Evolutionary conservation across 129 eudicot species (phyloP).

Genomic region (Apium graveolens): DNA sequence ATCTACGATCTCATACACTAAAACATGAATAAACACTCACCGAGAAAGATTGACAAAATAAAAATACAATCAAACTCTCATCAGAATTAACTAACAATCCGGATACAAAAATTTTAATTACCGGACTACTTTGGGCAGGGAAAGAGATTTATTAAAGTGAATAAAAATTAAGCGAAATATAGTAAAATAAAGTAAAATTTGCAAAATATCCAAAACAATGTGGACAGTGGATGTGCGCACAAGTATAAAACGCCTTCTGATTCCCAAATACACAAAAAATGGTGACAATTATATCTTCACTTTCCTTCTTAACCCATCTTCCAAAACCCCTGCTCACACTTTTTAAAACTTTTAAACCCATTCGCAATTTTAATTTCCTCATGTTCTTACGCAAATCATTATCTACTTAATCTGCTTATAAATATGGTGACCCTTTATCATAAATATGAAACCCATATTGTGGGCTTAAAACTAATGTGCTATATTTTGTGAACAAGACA

Average conservation of each 20-base stretch:
- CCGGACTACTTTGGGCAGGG: too few species aligned
- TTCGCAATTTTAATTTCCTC: conserved; percentile 1
- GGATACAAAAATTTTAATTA: too few species aligned
- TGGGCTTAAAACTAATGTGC: background rate
- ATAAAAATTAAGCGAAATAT: too few species aligned
- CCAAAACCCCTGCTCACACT: conserved; percentile 25
- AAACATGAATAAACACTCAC: too few species aligned
- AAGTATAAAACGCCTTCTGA: background rate
- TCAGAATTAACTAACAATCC: too few species aligned
- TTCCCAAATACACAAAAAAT: conserved; percentile 16
- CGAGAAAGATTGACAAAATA: too few species aligned
- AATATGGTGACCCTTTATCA: conserved; percentile 16
- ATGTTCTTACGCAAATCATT: conserved; percentile 16
- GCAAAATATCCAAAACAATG: too few species aligned
- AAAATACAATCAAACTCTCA: too few species aligned
- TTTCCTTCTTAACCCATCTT: conserved; percentile 49
- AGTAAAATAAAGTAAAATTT: too few species aligned
- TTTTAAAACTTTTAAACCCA: conserved; percentile 9
- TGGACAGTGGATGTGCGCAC: too few species aligned
- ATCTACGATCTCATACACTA: too few species aligned
- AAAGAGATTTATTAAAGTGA: too few species aligned
- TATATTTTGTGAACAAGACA: background rate
- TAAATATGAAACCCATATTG: background rate
- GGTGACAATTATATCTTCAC: conserved; percentile 42
- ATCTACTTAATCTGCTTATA: conserved; percentile 11